Conservation (phyloP, 805 yeast genomes). For the Saccharomycopsis babjevae region DNA sequence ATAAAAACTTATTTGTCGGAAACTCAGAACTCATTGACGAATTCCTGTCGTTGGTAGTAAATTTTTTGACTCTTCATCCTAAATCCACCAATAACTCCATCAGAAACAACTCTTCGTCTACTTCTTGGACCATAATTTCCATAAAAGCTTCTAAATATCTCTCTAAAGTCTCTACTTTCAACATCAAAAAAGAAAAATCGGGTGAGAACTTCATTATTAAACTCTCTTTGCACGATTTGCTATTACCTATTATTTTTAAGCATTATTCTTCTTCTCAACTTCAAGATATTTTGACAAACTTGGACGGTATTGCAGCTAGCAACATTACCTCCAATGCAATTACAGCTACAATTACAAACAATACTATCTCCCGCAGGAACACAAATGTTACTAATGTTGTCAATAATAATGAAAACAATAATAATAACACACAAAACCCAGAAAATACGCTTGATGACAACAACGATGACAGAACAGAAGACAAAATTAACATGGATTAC, state of each 20-base stretch:
- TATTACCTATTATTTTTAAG: slow-evolving; percentile 2
- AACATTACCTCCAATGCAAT: not conserved
- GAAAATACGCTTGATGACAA: not conserved
- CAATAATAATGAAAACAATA: not conserved
- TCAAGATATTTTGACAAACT: not conserved
- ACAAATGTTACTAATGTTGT: not conserved
- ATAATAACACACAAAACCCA: not conserved
- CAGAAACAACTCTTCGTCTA: not conserved
- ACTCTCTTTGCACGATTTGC: slow-evolving; percentile 4
- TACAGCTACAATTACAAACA: not conserved
- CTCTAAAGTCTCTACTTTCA: slow-evolving; percentile 14
- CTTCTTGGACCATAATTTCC: slow-evolving; percentile 15
- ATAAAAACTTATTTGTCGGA: slow-evolving; percentile 54
- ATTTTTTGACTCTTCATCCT: slow-evolving; percentile 23
- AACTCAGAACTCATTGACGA: slow-evolving; percentile 45
- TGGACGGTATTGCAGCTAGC: slow-evolving; percentile 1
- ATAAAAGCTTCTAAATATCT: slow-evolving; percentile 24
- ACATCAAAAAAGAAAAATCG: slow-evolving; percentile 1
- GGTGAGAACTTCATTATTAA: not conserved
- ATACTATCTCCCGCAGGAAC: not conserved
- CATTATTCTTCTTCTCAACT: slow-evolving; percentile 6
- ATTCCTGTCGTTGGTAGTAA: slow-evolving; percentile 31
- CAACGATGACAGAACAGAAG: slow-evolving; percentile 11
- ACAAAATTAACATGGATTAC: slow-evolving; percentile 10
- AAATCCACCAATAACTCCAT: slow-evolving; percentile 4